Conservation (phyloP, 2,329 filamentous ascomycete species). For the Chrysoporthe austroafricana region DNA sequence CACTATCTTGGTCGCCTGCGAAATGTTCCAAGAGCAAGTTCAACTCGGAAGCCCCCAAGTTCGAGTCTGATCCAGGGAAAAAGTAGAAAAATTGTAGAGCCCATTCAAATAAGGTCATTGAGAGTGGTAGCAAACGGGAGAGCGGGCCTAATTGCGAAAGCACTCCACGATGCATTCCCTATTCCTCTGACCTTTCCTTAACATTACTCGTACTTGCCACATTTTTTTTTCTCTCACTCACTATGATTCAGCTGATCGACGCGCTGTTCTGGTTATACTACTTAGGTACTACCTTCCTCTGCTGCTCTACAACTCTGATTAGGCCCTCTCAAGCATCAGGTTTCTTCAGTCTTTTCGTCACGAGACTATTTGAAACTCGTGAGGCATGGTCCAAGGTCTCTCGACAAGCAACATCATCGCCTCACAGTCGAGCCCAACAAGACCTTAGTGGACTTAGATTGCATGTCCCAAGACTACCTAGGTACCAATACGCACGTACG, state of each 20-base stretch:
- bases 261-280: too few species aligned
- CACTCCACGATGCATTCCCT: neutral
- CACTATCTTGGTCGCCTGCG: neutral
- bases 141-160: neutral
- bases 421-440: too few species aligned
- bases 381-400: too few species aligned
- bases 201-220: neutral
- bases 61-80: neutral
- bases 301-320: neutral
- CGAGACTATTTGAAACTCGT: too few species aligned
- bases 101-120: too few species aligned
- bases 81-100: neutral
- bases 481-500: too few species aligned
- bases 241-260: too few species aligned
- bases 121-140: neutral
- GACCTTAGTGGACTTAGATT: too few species aligned
- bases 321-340: neutral
- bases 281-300: too few species aligned
- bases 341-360: too few species aligned
- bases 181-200: constrained; percentile 1
- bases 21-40: neutral
- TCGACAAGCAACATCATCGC: too few species aligned
- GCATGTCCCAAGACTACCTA: too few species aligned
- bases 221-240: neutral
- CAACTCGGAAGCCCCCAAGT: neutral